phyloP scores from a whole-genome alignment of 2,329 filamentous ascomycete genomes.

The Cryphonectria carpinicola region DNA sequence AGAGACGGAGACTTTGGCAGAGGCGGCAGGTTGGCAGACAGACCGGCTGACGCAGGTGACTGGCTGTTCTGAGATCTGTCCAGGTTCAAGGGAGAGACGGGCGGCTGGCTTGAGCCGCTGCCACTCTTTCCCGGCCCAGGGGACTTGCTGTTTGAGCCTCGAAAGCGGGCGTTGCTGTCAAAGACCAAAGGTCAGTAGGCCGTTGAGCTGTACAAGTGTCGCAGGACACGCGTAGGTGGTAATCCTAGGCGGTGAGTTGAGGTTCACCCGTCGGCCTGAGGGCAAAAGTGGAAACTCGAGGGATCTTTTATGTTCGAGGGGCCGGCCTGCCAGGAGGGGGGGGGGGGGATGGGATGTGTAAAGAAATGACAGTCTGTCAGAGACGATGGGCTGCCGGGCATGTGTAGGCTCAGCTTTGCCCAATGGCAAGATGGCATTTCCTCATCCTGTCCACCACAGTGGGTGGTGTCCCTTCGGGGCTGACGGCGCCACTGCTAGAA shows the following conservation, averaged over 20 bases:
- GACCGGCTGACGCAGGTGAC: conserved; percentile 48
- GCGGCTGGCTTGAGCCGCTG: conserved; percentile 45
- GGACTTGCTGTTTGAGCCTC: conserved; percentile 57
- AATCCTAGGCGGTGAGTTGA: conserved; percentile 19
- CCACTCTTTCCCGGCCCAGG: conserved; percentile 58
- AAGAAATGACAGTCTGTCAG: conserved; percentile 12
- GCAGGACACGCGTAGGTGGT: conserved; percentile 11
- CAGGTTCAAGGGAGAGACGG: conserved; percentile 26
- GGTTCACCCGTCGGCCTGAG: not conserved
- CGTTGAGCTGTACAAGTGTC: not conserved
- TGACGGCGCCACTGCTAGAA: not conserved
- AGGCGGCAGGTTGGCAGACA: conserved; percentile 63
- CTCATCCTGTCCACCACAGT: conserved; percentile 3
- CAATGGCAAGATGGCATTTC: conserved; percentile 6
- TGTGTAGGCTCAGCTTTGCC: not conserved
- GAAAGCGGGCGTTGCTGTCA: conserved; percentile 60
- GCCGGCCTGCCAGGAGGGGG: not conserved
- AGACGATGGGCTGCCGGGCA: conserved; percentile 10
- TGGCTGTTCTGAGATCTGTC: conserved; percentile 53
- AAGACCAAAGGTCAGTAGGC: conserved; percentile 18
- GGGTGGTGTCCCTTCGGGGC: not conserved
- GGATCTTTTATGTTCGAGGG: conserved; percentile 7
- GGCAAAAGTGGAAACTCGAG: conserved; percentile 21
- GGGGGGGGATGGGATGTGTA: not conserved
- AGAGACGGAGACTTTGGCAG: conserved; percentile 67